Evolutionary conservation across 768 basidiomycete genomes (phyloP).

Genomic region (Baorangia bicolor): DNA sequence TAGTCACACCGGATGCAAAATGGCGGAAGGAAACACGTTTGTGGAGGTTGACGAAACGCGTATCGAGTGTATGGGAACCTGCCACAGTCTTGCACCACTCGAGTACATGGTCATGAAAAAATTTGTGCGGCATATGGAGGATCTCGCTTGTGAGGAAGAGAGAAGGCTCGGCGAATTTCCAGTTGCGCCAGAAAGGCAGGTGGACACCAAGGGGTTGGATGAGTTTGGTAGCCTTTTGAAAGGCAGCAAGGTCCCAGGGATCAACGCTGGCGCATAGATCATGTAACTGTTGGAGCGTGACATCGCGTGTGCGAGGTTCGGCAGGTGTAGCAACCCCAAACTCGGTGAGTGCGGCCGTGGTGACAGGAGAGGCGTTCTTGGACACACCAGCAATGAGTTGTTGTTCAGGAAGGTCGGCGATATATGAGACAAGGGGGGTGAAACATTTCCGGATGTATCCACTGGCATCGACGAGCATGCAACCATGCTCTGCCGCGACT

Average conservation of each 20-base stretch:
- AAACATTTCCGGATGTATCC: background rate
- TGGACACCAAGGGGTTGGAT: background rate
- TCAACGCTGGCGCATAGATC: background rate
- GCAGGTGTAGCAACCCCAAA: slow-evolving; percentile 10
- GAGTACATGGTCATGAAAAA: slow-evolving; percentile 4
- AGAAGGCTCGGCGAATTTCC: background rate
- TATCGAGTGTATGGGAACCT: background rate
- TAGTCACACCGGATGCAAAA: background rate
- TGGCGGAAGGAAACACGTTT: background rate
- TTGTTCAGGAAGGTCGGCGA: slow-evolving; percentile 21
- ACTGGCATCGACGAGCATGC: slow-evolving; percentile 20
- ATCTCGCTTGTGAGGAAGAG: slow-evolving; percentile 4
- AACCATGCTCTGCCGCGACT: background rate
- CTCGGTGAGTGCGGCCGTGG: background rate
- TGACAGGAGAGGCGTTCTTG: slow-evolving; percentile 15
- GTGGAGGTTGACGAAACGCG: background rate
- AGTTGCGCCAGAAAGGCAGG: background rate
- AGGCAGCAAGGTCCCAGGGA: slow-evolving; percentile 28
- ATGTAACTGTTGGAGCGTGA: background rate
- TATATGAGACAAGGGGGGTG: slow-evolving; percentile 16
- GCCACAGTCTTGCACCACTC: slow-evolving; percentile 9
- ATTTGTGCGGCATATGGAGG: slow-evolving; percentile 3
- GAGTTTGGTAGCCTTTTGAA: slow-evolving; percentile 5
- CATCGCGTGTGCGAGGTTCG: background rate
- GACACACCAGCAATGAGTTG: slow-evolving; percentile 6